A percentile compares a stretch with the other conserved stretches of the same genome.
phyloP scores from a whole-genome alignment of 192 early-diverging fungal species.

The Linnemannia schmuckeri region DNA sequence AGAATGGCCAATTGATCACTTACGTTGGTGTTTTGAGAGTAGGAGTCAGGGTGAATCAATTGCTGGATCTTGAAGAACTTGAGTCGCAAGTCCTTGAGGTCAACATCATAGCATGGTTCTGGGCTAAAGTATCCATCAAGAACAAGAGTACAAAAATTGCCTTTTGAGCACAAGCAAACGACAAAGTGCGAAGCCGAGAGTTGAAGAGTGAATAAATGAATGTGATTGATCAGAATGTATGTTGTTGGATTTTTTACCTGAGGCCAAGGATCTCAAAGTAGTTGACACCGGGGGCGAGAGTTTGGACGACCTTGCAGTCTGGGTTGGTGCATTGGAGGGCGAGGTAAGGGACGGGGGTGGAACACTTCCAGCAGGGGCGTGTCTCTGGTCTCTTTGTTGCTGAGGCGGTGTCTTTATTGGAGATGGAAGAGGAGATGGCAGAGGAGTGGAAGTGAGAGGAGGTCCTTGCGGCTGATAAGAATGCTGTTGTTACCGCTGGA shows the following conservation, averaged over 20 bases:
- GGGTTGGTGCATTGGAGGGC: constrained; percentile 31
- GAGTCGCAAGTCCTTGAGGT: constrained; percentile 68
- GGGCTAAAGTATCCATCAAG: constrained; percentile 28
- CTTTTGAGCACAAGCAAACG: neutral
- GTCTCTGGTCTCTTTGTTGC: constrained; percentile 29
- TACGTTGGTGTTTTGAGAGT: constrained; percentile 70
- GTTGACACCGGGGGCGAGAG: constrained; percentile 40
- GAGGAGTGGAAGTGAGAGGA: constrained; percentile 19
- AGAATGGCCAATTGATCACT: neutral
- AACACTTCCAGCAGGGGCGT: constrained; percentile 49
- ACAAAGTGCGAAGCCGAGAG: neutral
- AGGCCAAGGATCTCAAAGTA: constrained; percentile 46
- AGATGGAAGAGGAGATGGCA: neutral
- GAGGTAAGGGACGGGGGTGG: constrained; percentile 34
- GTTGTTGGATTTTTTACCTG: constrained; percentile 9
- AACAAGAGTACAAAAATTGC: constrained; percentile 4
- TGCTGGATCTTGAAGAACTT: constrained; percentile 85
- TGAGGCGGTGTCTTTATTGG: neutral
- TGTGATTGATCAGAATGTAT: neutral
- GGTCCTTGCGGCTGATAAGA: neutral
- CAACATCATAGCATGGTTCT: constrained; percentile 74
- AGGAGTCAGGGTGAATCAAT: constrained; percentile 89
- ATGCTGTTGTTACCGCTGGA: neutral
- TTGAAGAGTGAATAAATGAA: neutral
- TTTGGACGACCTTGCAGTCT: constrained; percentile 44